These are phyloP conservation scores for Petasospora fabianii DNA, from an alignment of 1,139 yeast genomes.

Conservation along the genomic window DNA sequence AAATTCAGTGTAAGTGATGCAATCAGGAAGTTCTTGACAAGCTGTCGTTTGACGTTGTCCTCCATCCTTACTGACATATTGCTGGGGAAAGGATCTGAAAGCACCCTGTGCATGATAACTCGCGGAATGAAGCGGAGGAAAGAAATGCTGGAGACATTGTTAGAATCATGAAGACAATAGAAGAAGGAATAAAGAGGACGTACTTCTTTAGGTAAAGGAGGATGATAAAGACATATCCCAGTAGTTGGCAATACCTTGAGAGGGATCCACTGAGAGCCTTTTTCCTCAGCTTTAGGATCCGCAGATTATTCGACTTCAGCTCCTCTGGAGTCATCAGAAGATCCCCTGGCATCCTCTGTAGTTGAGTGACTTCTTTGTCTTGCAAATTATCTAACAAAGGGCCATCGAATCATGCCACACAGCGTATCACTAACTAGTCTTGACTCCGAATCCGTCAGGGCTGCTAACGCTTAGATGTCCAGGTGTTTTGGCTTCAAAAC, in stretches of 20 bases:
- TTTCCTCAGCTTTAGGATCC: slow-evolving; percentile 28
- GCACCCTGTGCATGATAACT: slow-evolving; percentile 28
- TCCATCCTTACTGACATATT: slow-evolving; percentile 19
- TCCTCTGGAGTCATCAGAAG: slow-evolving; percentile 15
- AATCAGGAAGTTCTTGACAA: slow-evolving; percentile 19
- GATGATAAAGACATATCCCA: slow-evolving; percentile 29
- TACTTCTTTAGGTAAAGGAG: slow-evolving; percentile 28
- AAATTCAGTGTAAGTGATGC: slow-evolving; percentile 12
- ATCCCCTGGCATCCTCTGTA: slow-evolving; percentile 8
- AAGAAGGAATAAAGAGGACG: slow-evolving; percentile 13
- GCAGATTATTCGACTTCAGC: slow-evolving; percentile 23
- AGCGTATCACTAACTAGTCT: no score
- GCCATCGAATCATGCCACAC: no score
- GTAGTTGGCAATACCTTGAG: slow-evolving; percentile 22
- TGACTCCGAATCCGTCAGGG: no score
- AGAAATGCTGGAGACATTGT: slow-evolving; percentile 18
- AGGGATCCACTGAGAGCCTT: slow-evolving; percentile 25
- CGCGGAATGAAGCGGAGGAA: slow-evolving; percentile 26
- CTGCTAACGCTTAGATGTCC: slow-evolving; percentile 3
- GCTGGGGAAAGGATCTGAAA: slow-evolving; percentile 34
- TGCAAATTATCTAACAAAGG: no score
- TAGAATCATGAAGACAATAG: slow-evolving; percentile 4
- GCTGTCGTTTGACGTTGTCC: slow-evolving; percentile 15
- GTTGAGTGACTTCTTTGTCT: no score
- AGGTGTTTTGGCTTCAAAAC: not conserved